A percentile compares a stretch with the other conserved stretches of the same genome.
phyloP scores from a whole-genome alignment of 192 early-diverging fungal species.

The Phlyctochytrium arcticum region DNA sequence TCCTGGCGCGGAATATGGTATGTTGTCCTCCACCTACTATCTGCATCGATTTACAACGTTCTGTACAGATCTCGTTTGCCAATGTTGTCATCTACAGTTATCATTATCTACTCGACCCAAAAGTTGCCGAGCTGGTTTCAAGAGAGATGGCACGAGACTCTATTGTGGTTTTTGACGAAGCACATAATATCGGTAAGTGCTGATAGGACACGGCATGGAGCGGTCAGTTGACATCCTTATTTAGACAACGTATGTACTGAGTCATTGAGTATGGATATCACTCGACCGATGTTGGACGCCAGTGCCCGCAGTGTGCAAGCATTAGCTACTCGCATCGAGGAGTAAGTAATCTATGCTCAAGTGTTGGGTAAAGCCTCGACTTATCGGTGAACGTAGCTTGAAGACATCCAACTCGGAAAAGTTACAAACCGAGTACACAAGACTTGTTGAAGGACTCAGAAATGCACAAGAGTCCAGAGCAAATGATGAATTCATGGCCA shows the following conservation, averaged over 20 bases:
- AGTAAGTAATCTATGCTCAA: conserved; percentile 38
- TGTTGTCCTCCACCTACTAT: background rate
- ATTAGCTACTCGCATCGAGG: conserved; percentile 67
- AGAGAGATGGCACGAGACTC: conserved; percentile 90
- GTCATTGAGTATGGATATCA: conserved; percentile 91
- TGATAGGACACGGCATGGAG: background rate
- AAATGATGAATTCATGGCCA: conserved; percentile 85
- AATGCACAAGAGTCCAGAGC: conserved; percentile 69
- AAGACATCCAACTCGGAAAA: conserved; percentile 85
- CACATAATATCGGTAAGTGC: conserved; percentile 90
- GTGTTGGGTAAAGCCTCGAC: too few relatives aligned
- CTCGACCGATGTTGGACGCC: conserved; percentile 82
- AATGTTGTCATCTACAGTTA: conserved; percentile 99
- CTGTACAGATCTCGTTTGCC: conserved; percentile 67
- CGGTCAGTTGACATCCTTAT: background rate
- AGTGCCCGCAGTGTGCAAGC: conserved; percentile 74
- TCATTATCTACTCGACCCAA: conserved; percentile 99
- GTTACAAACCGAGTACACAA: conserved; percentile 84
- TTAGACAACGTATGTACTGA: conserved; percentile 98
- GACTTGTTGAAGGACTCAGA: conserved; percentile 84
- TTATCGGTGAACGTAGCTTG: conserved; percentile 42
- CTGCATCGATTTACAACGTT: background rate
- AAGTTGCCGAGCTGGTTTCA: conserved; percentile 96
- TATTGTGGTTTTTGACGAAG: conserved; percentile 99
- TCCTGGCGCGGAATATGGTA: conserved; percentile 80